phyloP scores from a whole-genome alignment of 306 rosid species.

The Spatholobus suberectus region DNA sequence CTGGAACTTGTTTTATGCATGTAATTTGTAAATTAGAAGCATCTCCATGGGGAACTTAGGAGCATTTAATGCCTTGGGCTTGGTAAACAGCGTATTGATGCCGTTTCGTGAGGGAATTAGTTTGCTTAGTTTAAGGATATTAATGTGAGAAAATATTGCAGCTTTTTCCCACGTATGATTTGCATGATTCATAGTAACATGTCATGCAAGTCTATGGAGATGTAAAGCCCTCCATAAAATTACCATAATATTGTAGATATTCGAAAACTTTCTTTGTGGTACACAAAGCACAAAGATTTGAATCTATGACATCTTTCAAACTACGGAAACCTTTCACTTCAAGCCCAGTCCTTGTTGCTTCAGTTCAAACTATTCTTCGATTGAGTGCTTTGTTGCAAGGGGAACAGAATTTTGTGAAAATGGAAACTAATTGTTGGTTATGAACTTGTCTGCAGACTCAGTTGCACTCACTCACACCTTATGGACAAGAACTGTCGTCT shows the following conservation, averaged over 20 bases:
- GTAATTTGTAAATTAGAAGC: constrained; percentile 13
- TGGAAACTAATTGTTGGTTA: constrained; percentile 39
- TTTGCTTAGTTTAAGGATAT: constrained; percentile 18
- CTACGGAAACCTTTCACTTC: not conserved
- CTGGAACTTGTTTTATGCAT: constrained; percentile 22
- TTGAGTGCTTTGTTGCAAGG: constrained; percentile 22
- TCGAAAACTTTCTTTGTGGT: constrained; percentile 8
- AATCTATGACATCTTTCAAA: constrained; percentile 22
- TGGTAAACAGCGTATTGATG: constrained; percentile 7
- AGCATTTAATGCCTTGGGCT: constrained; percentile 12
- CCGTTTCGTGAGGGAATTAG: constrained; percentile 27
- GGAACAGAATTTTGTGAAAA: constrained; percentile 13
- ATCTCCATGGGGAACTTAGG: constrained; percentile 17
- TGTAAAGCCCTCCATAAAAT: constrained; percentile 11
- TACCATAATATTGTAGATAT: not conserved
- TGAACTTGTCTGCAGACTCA: constrained; percentile 75
- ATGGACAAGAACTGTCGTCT: constrained; percentile 75
- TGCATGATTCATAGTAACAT: constrained; percentile 27
- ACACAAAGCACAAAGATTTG: not conserved
- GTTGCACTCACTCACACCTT: constrained; percentile 87
- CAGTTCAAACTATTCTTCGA: constrained; percentile 1
- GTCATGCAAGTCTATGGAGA: not conserved
- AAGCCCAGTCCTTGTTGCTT: constrained; percentile 10
- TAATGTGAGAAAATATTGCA: not conserved
- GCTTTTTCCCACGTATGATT: not conserved